Percentiles rank a stretch among this genome's conserved stretches.
Evolutionary conservation across 2,329 filamentous ascomycete species (phyloP).

Genomic region (Xylariales sp.): DNA sequence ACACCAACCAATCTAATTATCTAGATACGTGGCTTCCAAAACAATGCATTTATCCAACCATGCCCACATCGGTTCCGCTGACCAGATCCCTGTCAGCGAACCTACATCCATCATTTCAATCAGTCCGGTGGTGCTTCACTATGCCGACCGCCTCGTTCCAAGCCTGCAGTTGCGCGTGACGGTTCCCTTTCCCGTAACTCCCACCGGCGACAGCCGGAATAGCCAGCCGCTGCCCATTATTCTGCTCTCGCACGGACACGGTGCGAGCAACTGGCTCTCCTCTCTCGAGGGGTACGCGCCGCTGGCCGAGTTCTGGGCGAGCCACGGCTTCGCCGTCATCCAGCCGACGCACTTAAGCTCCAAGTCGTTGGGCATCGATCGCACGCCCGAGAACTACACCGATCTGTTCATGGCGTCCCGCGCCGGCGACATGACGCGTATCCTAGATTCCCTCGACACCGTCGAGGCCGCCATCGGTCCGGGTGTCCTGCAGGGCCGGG

Average conservation of each 20-base stretch:
- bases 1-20: no score
- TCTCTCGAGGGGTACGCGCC: slow-evolving; percentile 37
- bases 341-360: slow-evolving; percentile 38
- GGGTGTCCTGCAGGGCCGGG: slow-evolving; percentile 26
- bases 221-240: slow-evolving; percentile 31
- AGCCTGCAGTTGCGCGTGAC: slow-evolving; percentile 32
- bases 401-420: slow-evolving; percentile 27
- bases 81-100: slow-evolving; percentile 26
- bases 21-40: no score
- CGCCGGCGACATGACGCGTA: slow-evolving; percentile 28
- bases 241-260: slow-evolving; percentile 35
- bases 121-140: slow-evolving; percentile 23
- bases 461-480: slow-evolving; percentile 29
- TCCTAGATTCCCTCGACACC: slow-evolving; percentile 31
- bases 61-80: slow-evolving; percentile 20
- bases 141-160: slow-evolving; percentile 18
- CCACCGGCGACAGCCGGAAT: no score
- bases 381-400: slow-evolving; percentile 12
- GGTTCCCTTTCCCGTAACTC: no score
- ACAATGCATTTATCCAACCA: no score
- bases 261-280: slow-evolving; percentile 30
- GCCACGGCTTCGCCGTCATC: slow-evolving; percentile 36
- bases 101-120: slow-evolving; percentile 25
- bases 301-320: slow-evolving; percentile 34
- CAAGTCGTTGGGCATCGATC: slow-evolving; percentile 19